Percentiles rank a stretch among this genome's conserved stretches.
These are phyloP conservation scores for Salix arbutifolia DNA, from an alignment of 345 rosid species.

Conservation along the genomic window DNA sequence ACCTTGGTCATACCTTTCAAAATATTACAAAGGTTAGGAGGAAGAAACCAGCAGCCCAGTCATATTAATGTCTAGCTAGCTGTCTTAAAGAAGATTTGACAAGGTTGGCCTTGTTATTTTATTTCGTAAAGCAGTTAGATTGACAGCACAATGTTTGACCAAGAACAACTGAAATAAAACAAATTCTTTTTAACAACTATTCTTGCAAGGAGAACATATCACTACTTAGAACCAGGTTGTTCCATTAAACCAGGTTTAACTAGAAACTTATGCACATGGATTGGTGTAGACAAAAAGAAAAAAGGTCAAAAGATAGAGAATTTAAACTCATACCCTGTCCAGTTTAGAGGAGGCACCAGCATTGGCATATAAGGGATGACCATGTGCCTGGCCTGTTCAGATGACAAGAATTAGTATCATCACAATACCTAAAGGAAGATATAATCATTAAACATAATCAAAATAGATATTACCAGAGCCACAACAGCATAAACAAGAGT, in stretches of 20 bases:
- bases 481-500: slow-evolving; percentile 1
- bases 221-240: neutral
- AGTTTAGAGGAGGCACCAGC: slow-evolving; percentile 84
- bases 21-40: neutral
- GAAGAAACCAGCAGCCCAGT: neutral
- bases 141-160: neutral
- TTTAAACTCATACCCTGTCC: slow-evolving; percentile 76
- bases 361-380: slow-evolving; percentile 98
- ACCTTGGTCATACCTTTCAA: slow-evolving; percentile 72
- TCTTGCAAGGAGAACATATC: neutral
- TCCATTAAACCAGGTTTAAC: slow-evolving; percentile 2
- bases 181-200: neutral
- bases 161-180: neutral
- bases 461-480: neutral
- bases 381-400: slow-evolving; percentile 89
- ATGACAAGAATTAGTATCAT: slow-evolving; percentile 21
- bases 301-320: slow-evolving; percentile 11
- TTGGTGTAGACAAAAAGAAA: neutral
- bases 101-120: neutral
- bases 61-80: neutral
- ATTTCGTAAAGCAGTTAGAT: neutral
- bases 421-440: slow-evolving; percentile 9
- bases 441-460: slow-evolving; percentile 6
- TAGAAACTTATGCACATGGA: neutral
- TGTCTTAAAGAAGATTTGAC: neutral